Conservation (phyloP, 768 basidiomycete species). For the Paxillus ammoniavirescens region DNA sequence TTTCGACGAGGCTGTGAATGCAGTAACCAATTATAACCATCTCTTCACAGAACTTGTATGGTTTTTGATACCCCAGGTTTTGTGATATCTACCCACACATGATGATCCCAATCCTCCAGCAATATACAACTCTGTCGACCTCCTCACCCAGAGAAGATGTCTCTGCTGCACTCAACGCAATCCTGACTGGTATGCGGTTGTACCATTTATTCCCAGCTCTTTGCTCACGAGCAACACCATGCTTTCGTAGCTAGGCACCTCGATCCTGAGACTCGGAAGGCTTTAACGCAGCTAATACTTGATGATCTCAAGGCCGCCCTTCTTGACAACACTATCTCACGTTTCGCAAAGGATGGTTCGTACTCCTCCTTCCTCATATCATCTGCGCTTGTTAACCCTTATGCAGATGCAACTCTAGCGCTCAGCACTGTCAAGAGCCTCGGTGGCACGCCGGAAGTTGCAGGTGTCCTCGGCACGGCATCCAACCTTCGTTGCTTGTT, state of each 20-base stretch:
- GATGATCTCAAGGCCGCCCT: slow-evolving; percentile 50
- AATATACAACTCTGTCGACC: slow-evolving; percentile 18
- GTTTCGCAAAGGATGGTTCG: slow-evolving; percentile 57
- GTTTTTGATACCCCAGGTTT: not conserved
- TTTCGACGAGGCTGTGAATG: slow-evolving; percentile 16
- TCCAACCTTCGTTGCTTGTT: slow-evolving; percentile 60
- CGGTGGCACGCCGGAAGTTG: slow-evolving; percentile 68
- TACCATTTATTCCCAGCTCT: slow-evolving; percentile 4
- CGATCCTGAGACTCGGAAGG: slow-evolving; percentile 45
- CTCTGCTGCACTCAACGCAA: slow-evolving; percentile 11
- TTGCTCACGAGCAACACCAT: slow-evolving; percentile 7
- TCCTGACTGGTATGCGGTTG: slow-evolving; percentile 12
- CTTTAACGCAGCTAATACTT: slow-evolving; percentile 58
- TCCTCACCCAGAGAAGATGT: slow-evolving; percentile 6
- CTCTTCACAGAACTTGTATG: not conserved
- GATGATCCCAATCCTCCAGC: slow-evolving; percentile 11
- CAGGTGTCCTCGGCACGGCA: slow-evolving; percentile 53
- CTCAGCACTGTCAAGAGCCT: slow-evolving; percentile 73
- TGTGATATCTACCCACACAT: slow-evolving; percentile 6
- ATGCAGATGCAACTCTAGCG: slow-evolving; percentile 63
- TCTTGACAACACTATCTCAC: slow-evolving; percentile 40
- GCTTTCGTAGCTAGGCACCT: slow-evolving; percentile 17
- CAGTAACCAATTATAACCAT: not conserved
- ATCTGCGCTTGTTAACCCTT: slow-evolving; percentile 1
- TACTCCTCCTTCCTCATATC: slow-evolving; percentile 1